A percentile compares a stretch with the other conserved stretches of the same genome.
Evolutionary conservation across 2,329 filamentous ascomycete species (phyloP).

Genomic region (Aspergillus terreus): DNA sequence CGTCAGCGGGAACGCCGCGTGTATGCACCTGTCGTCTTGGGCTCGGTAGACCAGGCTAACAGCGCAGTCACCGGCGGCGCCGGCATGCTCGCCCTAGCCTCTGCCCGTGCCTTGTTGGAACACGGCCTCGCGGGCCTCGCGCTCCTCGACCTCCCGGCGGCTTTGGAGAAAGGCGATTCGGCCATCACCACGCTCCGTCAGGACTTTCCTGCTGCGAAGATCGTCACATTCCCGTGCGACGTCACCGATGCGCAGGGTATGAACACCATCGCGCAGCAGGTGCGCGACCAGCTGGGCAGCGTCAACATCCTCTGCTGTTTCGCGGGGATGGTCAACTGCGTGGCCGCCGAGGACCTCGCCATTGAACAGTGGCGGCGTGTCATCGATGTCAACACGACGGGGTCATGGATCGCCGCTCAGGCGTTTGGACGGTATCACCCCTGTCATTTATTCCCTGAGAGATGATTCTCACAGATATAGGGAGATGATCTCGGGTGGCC

Average conservation of each 20-base stretch:
- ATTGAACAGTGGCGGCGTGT: constrained; percentile 60
- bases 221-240: constrained; percentile 55
- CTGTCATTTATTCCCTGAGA: not conserved
- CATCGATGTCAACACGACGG: constrained; percentile 68
- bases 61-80: constrained; percentile 61
- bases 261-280: constrained; percentile 9
- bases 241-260: constrained; percentile 50
- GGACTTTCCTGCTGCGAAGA: constrained; percentile 53
- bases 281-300: constrained; percentile 40
- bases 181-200: constrained; percentile 45
- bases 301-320: constrained; percentile 60
- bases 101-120: constrained; percentile 61
- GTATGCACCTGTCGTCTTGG: not conserved
- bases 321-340: constrained; percentile 64
- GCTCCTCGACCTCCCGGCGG: constrained; percentile 57
- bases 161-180: constrained; percentile 33
- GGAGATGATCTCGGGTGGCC: constrained; percentile 51
- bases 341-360: constrained; percentile 57
- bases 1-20: constrained; percentile 29
- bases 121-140: constrained; percentile 59
- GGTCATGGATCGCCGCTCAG: constrained; percentile 66
- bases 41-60: not conserved
- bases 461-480: constrained; percentile 17
- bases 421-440: constrained; percentile 49
- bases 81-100: constrained; percentile 58